Evolutionary conservation across 257 asterid species (phyloP).

Genomic region (Paulownia fortunei): DNA sequence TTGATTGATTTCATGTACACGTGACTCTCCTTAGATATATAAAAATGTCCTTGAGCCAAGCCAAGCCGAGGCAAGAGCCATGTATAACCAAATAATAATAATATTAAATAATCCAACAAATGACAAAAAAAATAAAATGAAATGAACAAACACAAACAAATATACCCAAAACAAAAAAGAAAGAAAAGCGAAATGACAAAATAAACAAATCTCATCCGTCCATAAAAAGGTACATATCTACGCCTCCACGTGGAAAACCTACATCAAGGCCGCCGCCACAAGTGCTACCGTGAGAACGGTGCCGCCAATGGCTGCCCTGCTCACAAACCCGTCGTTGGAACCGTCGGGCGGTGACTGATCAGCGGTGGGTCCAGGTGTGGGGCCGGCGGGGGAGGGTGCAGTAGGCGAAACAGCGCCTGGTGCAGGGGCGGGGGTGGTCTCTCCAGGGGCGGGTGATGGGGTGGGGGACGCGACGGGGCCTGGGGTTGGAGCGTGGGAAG

Average conservation of each 20-base stretch:
- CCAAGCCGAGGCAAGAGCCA: slow-evolving; percentile 18
- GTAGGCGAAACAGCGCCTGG: slow-evolving; percentile 37
- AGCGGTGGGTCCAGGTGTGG: slow-evolving; percentile 40
- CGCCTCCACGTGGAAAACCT: slow-evolving; percentile 45
- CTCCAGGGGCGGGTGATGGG: slow-evolving; percentile 24
- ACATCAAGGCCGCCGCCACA: slow-evolving; percentile 66
- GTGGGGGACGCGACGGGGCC: slow-evolving; percentile 24
- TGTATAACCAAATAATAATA: slow-evolving; percentile 19
- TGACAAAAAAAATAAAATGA: neutral
- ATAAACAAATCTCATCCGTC: slow-evolving; percentile 48
- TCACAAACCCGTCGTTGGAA: slow-evolving; percentile 42
- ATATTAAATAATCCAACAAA: slow-evolving; percentile 30
- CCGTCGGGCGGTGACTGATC: slow-evolving; percentile 51
- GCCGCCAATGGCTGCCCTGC: slow-evolving; percentile 64
- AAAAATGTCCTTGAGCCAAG: neutral
- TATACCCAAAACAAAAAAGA: neutral
- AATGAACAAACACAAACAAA: slow-evolving; percentile 33
- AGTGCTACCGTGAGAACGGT: slow-evolving; percentile 60
- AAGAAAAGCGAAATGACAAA: slow-evolving; percentile 28
- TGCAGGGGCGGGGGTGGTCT: slow-evolving; percentile 41
- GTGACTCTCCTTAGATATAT: slow-evolving; percentile 26
- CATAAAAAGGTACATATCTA: slow-evolving; percentile 35
- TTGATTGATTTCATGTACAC: slow-evolving; percentile 36
- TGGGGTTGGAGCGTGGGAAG: slow-evolving; percentile 47
- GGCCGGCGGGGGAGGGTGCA: slow-evolving; percentile 32